A percentile compares a stretch with the other conserved stretches of the same genome.
Evolutionary conservation across 225 moss, liverwort and hornwort species (phyloP).

Genomic region (Bryum argenteum): DNA sequence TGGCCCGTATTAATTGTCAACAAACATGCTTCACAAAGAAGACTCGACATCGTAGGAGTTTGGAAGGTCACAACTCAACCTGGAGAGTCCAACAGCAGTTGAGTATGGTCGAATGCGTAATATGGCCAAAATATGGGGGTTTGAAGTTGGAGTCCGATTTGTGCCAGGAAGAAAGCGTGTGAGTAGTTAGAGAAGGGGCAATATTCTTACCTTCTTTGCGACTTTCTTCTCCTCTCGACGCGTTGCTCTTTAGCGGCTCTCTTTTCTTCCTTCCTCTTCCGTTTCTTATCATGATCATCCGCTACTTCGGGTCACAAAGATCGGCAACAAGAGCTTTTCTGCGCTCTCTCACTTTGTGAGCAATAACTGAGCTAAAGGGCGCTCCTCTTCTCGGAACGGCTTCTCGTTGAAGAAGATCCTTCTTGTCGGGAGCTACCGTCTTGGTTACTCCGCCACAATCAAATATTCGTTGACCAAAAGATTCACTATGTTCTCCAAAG

Average conservation of each 20-base stretch:
- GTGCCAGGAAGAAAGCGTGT: too few relatives aligned
- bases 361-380: constrained; percentile 33
- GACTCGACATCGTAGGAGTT: neutral
- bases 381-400: constrained; percentile 35
- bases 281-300: constrained; percentile 41
- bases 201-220: constrained; percentile 39
- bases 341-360: constrained; percentile 38
- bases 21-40: neutral
- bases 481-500: neutral
- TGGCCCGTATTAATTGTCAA: constrained; percentile 11
- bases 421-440: constrained; percentile 50
- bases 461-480: constrained; percentile 14
- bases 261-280: constrained; percentile 55
- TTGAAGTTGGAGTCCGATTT: too few relatives aligned
- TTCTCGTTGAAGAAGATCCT: constrained; percentile 49
- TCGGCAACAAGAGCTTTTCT: constrained; percentile 29
- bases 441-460: constrained; percentile 46
- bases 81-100: neutral
- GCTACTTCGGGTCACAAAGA: constrained; percentile 30
- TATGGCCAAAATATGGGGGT: too few relatives aligned
- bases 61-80: neutral
- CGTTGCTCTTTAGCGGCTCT: constrained; percentile 54
- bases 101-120: too few relatives aligned
- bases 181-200: neutral
- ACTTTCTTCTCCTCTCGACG: constrained; percentile 56